A percentile compares a stretch with the other conserved stretches of the same genome.
phyloP scores from a whole-genome alignment of 1,284 basidiomycete genomes.

The Tylopilus orsonianus region DNA sequence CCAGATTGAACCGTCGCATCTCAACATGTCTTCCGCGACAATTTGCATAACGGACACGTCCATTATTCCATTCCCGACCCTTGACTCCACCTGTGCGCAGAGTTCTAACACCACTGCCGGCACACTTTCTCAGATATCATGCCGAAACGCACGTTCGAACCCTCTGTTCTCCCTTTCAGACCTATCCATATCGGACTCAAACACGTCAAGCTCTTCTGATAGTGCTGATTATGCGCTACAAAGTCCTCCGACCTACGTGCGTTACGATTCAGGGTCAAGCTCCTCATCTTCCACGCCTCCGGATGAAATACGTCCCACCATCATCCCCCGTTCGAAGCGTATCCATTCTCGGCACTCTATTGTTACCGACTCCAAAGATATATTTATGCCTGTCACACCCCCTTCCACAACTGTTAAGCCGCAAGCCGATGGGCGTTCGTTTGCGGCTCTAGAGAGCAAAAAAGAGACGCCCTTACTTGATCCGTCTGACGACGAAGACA shows the following conservation, averaged over 20 bases:
- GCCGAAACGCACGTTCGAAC: slow-evolving; percentile 14
- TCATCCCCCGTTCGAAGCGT: slow-evolving; percentile 38
- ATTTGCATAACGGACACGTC: slow-evolving; percentile 37
- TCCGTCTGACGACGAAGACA: slow-evolving; percentile 33
- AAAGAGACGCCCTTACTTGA: slow-evolving; percentile 22
- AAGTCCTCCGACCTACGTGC: slow-evolving; percentile 10
- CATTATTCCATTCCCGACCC: slow-evolving; percentile 36
- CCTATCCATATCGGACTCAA: slow-evolving; percentile 11
- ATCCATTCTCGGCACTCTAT: slow-evolving; percentile 32
- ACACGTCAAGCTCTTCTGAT: slow-evolving; percentile 6
- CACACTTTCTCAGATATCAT: slow-evolving; percentile 40
- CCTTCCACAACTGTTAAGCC: slow-evolving; percentile 38
- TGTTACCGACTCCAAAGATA: slow-evolving; percentile 11
- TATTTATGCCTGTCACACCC: slow-evolving; percentile 42
- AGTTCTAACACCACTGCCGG: slow-evolving; percentile 51
- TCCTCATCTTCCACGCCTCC: slow-evolving; percentile 36
- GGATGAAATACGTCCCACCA: slow-evolving; percentile 31
- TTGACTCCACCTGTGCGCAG: slow-evolving; percentile 37
- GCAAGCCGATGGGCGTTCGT: slow-evolving; percentile 21
- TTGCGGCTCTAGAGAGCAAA: slow-evolving; percentile 28
- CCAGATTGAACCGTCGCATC: slow-evolving; percentile 4
- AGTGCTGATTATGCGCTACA: slow-evolving; percentile 13
- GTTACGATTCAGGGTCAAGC: slow-evolving; percentile 35
- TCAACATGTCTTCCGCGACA: slow-evolving; percentile 28
- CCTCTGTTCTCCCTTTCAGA: slow-evolving; percentile 17